Evolutionary conservation across 208 protist species (phyloP).

Genomic region (Leishmania lainsoni): DNA sequence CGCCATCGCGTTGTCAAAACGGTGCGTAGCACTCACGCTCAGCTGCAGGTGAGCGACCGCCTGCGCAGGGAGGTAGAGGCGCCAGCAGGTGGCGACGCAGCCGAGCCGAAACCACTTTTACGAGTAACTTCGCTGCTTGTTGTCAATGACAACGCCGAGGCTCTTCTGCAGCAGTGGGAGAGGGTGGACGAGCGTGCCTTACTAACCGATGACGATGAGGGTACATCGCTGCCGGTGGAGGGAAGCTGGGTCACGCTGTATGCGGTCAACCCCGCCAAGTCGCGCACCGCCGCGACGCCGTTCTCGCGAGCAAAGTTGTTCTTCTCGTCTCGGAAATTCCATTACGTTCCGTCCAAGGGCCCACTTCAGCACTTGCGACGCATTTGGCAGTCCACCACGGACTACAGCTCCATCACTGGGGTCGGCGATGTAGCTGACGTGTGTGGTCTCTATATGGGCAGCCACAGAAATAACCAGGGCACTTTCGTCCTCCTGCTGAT

Average conservation of each 20-base stretch:
- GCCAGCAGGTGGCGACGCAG: not conserved
- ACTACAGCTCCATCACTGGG: conserved; percentile 7
- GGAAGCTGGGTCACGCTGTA: conserved; percentile 57
- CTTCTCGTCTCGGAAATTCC: conserved; percentile 52
- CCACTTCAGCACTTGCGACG: conserved; percentile 27
- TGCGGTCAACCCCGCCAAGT: conserved; percentile 64
- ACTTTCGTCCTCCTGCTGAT: conserved; percentile 46
- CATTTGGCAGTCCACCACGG: conserved; percentile 13
- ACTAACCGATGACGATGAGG: conserved; percentile 21
- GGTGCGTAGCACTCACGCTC: conserved; percentile 50
- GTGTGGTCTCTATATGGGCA: conserved; percentile 57
- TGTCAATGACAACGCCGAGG: conserved; percentile 48
- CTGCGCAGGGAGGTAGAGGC: conserved; percentile 12
- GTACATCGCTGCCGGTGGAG: conserved; percentile 52
- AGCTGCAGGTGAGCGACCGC: conserved; percentile 41
- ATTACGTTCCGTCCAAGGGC: conserved; percentile 40
- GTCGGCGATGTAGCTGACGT: conserved; percentile 53
- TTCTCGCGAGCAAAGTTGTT: conserved; percentile 73
- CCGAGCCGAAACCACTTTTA: conserved; percentile 23
- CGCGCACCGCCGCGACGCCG: conserved; percentile 48
- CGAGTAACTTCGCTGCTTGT: conserved; percentile 65
- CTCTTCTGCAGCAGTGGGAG: conserved; percentile 79
- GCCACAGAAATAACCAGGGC: conserved; percentile 32
- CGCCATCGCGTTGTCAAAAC: conserved; percentile 22
- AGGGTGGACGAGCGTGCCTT: conserved; percentile 28